Percentiles rank a stretch among this genome's conserved stretches.
Conservation (phyloP, 345 rosid species). For the Rhodamnia rubescens region DNA sequence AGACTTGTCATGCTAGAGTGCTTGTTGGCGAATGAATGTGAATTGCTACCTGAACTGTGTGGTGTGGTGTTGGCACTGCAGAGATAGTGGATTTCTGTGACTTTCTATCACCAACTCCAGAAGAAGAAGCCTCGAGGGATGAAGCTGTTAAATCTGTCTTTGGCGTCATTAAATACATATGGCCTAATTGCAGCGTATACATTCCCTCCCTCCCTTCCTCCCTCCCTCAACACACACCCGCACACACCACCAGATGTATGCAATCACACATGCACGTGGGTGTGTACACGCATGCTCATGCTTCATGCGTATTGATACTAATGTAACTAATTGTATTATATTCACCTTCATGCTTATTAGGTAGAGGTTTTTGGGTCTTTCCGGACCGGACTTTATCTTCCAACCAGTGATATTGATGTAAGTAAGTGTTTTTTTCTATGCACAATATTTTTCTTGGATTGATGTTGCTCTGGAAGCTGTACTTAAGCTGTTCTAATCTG, state of each 20-base stretch:
- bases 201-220: background rate
- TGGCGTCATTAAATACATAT: slow-evolving; percentile 69
- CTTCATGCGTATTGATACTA: background rate
- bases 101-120: slow-evolving; percentile 69
- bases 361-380: slow-evolving; percentile 86
- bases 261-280: background rate
- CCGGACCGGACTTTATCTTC: slow-evolving; percentile 81
- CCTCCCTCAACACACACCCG: background rate
- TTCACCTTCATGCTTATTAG: slow-evolving; percentile 21
- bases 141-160: slow-evolving; percentile 49
- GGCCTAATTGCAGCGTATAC: slow-evolving; percentile 75
- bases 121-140: slow-evolving; percentile 54
- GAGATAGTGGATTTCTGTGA: slow-evolving; percentile 86
- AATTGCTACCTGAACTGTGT: background rate
- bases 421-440: slow-evolving; percentile 12
- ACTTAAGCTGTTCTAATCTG: background rate
- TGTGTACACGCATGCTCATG: background rate
- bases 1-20: background rate
- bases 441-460: background rate
- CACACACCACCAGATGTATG: background rate
- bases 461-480: background rate
- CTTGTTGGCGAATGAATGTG: background rate
- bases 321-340: background rate
- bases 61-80: slow-evolving; percentile 10
- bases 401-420: slow-evolving; percentile 95